Conservation (phyloP, 1,284 basidiomycete species). For the Ceratobasidium sp. region DNA sequence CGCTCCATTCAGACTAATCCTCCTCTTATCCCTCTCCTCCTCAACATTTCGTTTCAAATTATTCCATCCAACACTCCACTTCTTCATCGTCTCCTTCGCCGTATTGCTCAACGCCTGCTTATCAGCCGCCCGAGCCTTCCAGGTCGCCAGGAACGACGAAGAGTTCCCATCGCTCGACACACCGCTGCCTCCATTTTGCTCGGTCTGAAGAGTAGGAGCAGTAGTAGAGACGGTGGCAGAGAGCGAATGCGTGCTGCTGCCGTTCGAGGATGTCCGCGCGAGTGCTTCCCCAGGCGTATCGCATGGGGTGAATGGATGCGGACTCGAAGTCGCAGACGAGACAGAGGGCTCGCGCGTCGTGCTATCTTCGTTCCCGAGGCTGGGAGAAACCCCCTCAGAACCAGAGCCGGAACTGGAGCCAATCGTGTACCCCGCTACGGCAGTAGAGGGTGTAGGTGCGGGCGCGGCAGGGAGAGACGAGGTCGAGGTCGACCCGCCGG, state of each 20-base stretch:
- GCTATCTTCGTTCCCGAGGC: too few relatives aligned
- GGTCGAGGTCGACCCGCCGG: constrained; percentile 26
- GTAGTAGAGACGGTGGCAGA: constrained; percentile 13
- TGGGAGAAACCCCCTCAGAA: too few relatives aligned
- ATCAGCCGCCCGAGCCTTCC: constrained; percentile 58
- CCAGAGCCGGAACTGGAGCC: too few relatives aligned
- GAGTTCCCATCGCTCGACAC: constrained; percentile 15
- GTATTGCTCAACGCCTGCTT: constrained; percentile 59
- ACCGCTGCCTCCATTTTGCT: neutral
- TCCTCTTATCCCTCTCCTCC: constrained; percentile 44
- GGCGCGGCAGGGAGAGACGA: constrained; percentile 21
- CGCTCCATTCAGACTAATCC: neutral
- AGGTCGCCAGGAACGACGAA: constrained; percentile 51
- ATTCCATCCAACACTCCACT: constrained; percentile 74
- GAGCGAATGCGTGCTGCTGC: constrained; percentile 32
- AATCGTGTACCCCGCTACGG: constrained; percentile 16
- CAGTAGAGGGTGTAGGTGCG: neutral
- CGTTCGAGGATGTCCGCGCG: constrained; percentile 29
- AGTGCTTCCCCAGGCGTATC: neutral
- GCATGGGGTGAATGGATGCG: neutral
- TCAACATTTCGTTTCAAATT: constrained; percentile 75
- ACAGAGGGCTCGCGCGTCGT: constrained; percentile 1
- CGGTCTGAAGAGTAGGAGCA: constrained; percentile 19
- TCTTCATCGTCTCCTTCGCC: constrained; percentile 61
- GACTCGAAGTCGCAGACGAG: constrained; percentile 27